Evolutionary conservation across 306 rosid genomes (phyloP).

Genomic region (Albizia julibrissin): DNA sequence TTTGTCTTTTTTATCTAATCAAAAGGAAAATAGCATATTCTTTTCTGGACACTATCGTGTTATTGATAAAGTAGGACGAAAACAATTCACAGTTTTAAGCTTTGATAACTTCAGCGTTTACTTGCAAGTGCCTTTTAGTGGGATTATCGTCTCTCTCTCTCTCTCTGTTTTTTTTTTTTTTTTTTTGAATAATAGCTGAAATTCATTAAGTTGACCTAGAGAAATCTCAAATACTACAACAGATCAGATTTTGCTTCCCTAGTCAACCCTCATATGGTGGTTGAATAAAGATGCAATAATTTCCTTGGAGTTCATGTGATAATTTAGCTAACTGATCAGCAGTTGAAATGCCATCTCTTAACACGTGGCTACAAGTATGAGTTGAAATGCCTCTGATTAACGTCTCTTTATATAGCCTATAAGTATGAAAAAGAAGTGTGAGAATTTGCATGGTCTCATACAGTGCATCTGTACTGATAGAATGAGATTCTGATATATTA

Average conservation of each 20-base stretch:
- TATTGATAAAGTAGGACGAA: neutral
- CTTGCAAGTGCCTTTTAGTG: conserved; percentile 29
- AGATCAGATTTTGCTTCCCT: no score
- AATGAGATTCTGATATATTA: neutral
- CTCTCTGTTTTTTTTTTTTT: no score
- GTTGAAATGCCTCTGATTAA: neutral
- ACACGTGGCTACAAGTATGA: no score
- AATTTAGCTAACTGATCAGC: no score
- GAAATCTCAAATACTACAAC: no score
- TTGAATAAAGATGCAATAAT: no score
- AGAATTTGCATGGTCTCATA: neutral
- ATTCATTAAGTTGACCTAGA: no score
- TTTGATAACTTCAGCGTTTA: neutral
- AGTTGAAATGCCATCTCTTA: no score
- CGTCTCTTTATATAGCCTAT: neutral
- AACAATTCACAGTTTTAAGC: neutral
- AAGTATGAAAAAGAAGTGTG: neutral
- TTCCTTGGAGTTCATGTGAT: no score
- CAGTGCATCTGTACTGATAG: neutral
- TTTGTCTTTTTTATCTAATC: neutral
- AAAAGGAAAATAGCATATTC: neutral
- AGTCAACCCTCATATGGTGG: no score
- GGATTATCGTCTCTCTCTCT: neutral
- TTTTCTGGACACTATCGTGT: conserved; percentile 1
- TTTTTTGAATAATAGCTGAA: no score